A percentile compares a stretch with the other conserved stretches of the same genome.
These are phyloP conservation scores for Stylosanthes scabra DNA, from an alignment of 331 rosid genomes.

Conservation along the genomic window DNA sequence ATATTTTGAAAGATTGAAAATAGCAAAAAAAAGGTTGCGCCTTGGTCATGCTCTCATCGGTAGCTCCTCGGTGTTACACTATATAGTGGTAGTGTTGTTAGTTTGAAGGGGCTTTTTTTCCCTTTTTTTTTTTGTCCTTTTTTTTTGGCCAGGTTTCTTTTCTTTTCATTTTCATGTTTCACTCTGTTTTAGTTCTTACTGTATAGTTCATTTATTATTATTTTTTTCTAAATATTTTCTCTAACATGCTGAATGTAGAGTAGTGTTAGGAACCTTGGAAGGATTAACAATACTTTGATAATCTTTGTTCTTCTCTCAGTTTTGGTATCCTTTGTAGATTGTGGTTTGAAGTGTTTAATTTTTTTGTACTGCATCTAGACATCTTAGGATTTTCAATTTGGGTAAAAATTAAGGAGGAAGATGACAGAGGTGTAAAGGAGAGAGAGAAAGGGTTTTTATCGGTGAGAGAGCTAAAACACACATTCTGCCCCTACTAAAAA, in stretches of 20 bases:
- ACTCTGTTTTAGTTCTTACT: slow-evolving; percentile 21
- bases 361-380: too few relatives aligned
- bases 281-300: slow-evolving; percentile 34
- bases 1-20: slow-evolving; percentile 19
- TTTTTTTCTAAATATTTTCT: slow-evolving; percentile 8
- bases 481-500: too few relatives aligned
- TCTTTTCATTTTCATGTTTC: slow-evolving; percentile 40
- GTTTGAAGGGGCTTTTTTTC: slow-evolving; percentile 41
- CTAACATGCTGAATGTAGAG: slow-evolving; percentile 56
- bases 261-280: slow-evolving; percentile 44
- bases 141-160: too few relatives aligned
- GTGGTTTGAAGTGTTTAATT: neutral
- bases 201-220: slow-evolving; percentile 29
- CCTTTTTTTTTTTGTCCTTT: too few relatives aligned
- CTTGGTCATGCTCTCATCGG: too few relatives aligned
- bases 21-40: too few relatives aligned
- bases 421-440: too few relatives aligned
- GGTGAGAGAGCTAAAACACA: too few relatives aligned
- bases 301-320: neutral
- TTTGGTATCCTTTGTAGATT: neutral
- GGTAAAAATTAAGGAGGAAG: too few relatives aligned
- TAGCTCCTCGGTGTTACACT: too few relatives aligned
- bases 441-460: too few relatives aligned
- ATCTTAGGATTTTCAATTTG: too few relatives aligned
- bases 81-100: slow-evolving; percentile 71